Evolutionary conservation across 768 basidiomycete species (phyloP).

Genomic region (Suillus brevipes): DNA sequence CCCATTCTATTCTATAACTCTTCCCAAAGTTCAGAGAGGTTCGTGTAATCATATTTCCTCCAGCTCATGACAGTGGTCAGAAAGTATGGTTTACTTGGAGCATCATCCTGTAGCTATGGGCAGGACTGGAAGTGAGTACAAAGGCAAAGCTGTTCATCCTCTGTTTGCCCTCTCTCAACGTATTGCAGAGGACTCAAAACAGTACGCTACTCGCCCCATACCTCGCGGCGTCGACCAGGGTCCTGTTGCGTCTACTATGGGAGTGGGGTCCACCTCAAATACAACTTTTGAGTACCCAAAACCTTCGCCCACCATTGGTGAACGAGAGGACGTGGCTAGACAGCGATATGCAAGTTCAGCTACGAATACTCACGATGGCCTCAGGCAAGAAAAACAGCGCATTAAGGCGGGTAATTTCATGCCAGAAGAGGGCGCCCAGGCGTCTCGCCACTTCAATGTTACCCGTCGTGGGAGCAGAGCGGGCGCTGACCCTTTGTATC

Average conservation of each 20-base stretch:
- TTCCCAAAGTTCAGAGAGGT: background rate
- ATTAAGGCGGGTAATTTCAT: constrained; percentile 37
- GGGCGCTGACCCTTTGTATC: constrained; percentile 47
- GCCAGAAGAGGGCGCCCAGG: constrained; percentile 42
- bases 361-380: constrained; percentile 20
- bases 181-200: background rate
- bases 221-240: constrained; percentile 15
- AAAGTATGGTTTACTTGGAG: constrained; percentile 32
- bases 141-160: constrained; percentile 15
- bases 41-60: background rate
- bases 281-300: constrained; percentile 20
- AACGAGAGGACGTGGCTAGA: constrained; percentile 27
- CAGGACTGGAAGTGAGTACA: constrained; percentile 43
- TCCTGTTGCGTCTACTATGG: constrained; percentile 20
- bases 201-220: constrained; percentile 9
- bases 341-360: constrained; percentile 14
- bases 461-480: constrained; percentile 48
- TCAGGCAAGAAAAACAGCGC: constrained; percentile 26
- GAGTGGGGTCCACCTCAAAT: constrained; percentile 23
- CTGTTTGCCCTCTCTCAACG: constrained; percentile 10
- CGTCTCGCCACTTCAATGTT: constrained; percentile 41
- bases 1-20: background rate
- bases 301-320: constrained; percentile 23
- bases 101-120: constrained; percentile 46
- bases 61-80: constrained; percentile 17